phyloP scores from a whole-genome alignment of 129 eudicot species.

The Saussurea involucrata region DNA sequence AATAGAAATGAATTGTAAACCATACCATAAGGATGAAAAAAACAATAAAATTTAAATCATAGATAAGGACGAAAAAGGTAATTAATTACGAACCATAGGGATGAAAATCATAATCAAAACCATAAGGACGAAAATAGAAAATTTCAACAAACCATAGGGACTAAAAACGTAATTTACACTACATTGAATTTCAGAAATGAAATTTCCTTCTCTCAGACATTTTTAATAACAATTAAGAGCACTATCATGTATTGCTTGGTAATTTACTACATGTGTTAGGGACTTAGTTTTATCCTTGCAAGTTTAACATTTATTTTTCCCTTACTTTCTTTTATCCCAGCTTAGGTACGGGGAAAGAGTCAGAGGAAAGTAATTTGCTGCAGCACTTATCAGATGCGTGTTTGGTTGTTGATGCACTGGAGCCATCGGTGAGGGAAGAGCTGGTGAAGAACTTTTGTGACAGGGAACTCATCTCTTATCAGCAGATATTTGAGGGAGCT shows the following conservation, averaged over 20 bases:
- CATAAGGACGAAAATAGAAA: no score
- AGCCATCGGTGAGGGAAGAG: slow-evolving; percentile 97
- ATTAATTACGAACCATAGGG: no score
- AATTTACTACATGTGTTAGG: not conserved
- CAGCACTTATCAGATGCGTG: slow-evolving; percentile 98
- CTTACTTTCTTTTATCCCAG: slow-evolving; percentile 43
- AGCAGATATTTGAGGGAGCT: slow-evolving; percentile 98
- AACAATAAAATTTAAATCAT: no score
- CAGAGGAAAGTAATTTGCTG: slow-evolving; percentile 78
- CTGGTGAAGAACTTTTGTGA: slow-evolving; percentile 86
- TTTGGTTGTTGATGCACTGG: slow-evolving; percentile 96
- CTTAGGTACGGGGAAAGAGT: slow-evolving; percentile 98
- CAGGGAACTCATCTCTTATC: slow-evolving; percentile 93
- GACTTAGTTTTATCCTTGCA: not conserved
- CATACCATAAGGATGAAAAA: no score
- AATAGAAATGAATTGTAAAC: no score
- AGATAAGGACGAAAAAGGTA: no score
- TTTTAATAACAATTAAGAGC: not conserved
- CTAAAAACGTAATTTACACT: no score
- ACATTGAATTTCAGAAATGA: not conserved
- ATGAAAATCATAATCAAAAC: no score
- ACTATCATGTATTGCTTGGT: not conserved
- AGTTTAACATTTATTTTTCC: slow-evolving; percentile 14
- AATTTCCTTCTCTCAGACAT: not conserved
- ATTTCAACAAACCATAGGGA: no score